Evolutionary conservation across 148 eudicot species (phyloP).

Genomic region (Chenopodium berlandieri): DNA sequence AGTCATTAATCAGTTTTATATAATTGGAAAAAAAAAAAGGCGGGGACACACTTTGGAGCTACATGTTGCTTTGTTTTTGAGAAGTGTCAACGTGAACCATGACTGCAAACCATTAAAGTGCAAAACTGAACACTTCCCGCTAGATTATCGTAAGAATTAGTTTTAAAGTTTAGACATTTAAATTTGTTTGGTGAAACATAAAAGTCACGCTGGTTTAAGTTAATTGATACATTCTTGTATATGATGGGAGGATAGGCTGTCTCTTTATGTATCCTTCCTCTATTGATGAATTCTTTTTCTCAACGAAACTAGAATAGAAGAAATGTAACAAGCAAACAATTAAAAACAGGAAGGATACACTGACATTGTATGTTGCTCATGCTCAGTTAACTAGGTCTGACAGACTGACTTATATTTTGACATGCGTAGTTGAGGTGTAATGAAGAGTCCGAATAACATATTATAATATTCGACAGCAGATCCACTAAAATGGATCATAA

Average conservation of each 20-base stretch:
- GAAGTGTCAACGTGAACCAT: background rate
- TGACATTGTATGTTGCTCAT: background rate
- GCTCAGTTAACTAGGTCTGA: background rate
- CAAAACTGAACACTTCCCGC: background rate
- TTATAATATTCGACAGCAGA: background rate
- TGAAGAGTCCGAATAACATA: background rate
- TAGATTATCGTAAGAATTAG: background rate
- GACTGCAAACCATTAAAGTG: background rate
- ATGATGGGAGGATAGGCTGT: background rate
- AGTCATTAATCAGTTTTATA: background rate
- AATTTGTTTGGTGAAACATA: too few relatives aligned
- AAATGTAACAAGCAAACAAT: background rate
- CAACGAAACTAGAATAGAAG: background rate
- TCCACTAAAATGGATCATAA: background rate
- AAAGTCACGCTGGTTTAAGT: background rate
- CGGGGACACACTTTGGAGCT: background rate
- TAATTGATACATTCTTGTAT: background rate
- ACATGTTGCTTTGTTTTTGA: background rate
- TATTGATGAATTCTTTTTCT: background rate
- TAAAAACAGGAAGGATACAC: background rate
- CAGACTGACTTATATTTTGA: too few relatives aligned
- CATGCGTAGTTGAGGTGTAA: background rate
- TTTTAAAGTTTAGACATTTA: too few relatives aligned
- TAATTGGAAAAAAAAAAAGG: background rate
- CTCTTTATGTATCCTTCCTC: background rate